phyloP scores from a whole-genome alignment of 805 yeast species.

The Starmerella davenportii region DNA sequence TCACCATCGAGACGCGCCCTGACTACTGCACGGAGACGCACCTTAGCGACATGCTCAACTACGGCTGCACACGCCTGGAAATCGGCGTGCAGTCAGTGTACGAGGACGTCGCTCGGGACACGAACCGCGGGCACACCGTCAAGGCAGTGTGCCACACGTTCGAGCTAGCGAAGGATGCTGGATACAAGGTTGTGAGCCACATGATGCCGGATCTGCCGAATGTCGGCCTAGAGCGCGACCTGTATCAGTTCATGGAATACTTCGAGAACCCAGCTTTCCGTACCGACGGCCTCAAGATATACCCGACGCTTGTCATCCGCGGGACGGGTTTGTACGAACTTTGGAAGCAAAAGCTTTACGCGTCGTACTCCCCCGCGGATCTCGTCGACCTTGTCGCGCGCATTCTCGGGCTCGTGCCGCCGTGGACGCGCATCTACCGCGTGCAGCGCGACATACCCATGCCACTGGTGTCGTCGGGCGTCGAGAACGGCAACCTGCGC shows the following conservation, averaged over 20 bases:
- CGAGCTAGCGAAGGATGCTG: constrained; percentile 92
- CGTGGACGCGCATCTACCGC: constrained; percentile 97
- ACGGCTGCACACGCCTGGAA: constrained; percentile 92
- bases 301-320: constrained; percentile 90
- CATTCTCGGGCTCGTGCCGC: constrained; percentile 89
- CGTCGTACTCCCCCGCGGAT: constrained; percentile 87
- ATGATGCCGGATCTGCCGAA: constrained; percentile 99
- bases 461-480: constrained; percentile 96
- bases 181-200: constrained; percentile 92
- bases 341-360: constrained; percentile 91
- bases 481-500: constrained; percentile 89
- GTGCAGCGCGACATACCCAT: constrained; percentile 98
- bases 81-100: constrained; percentile 94
- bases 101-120: constrained; percentile 96
- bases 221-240: constrained; percentile 95
- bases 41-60: constrained; percentile 81
- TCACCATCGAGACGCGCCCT: constrained; percentile 94
- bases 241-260: constrained; percentile 89
- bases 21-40: constrained; percentile 96
- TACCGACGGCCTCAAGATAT: constrained; percentile 88
- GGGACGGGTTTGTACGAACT: constrained; percentile 94
- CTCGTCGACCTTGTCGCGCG: constrained; percentile 88
- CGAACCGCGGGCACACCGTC: constrained; percentile 96
- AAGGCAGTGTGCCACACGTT: constrained; percentile 91
- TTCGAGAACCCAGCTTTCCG: constrained; percentile 93